Evolutionary conservation across 2,329 filamentous ascomycete genomes (phyloP).

Genomic region (Calonectria multiphialidica): DNA sequence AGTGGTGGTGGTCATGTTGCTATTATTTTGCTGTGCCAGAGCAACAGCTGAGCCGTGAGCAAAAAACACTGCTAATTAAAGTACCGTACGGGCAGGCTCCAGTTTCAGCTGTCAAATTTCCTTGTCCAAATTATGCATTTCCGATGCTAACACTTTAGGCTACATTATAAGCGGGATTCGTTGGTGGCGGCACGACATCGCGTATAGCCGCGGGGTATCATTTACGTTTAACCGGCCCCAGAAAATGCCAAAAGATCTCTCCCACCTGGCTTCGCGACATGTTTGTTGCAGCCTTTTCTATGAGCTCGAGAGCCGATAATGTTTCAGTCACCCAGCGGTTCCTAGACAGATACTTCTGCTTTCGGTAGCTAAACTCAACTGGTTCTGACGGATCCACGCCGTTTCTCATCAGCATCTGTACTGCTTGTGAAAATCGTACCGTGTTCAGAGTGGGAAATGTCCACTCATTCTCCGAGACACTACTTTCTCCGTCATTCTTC

Average conservation of each 20-base stretch:
- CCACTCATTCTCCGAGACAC: background rate
- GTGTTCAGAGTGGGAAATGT: background rate
- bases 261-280: background rate
- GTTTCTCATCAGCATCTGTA: background rate
- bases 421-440: background rate
- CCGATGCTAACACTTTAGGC: too few species aligned
- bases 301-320: background rate
- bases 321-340: background rate
- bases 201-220: background rate
- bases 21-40: too few species aligned
- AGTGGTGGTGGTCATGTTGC: too few species aligned
- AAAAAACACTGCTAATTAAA: too few species aligned
- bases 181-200: too few species aligned
- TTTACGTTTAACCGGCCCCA: background rate
- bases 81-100: too few species aligned
- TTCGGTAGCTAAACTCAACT: background rate
- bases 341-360: background rate
- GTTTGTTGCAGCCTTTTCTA: background rate
- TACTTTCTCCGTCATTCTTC: background rate
- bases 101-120: too few species aligned
- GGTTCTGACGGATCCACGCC: background rate
- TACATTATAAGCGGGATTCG: too few species aligned
- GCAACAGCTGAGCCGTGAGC: too few species aligned
- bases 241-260: background rate
- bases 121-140: too few species aligned